Base-by-base conservation (phyloP, 768 basidiomycete genomes). In the Mycena albidolilacea region DNA sequence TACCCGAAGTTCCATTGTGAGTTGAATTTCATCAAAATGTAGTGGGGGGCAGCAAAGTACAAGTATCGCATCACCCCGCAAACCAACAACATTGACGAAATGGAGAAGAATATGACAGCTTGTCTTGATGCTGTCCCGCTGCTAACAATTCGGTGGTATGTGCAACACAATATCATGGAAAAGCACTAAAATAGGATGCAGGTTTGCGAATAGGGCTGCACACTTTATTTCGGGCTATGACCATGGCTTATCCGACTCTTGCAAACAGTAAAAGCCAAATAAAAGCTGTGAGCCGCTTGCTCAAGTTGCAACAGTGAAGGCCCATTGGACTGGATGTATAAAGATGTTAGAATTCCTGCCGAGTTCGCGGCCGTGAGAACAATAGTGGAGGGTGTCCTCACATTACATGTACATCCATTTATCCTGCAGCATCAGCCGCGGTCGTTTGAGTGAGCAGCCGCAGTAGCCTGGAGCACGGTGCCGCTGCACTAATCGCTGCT, bases 151-250 rank as follows among this genome's bases (percentile, higher is more conserved):
- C 41, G 11, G 6, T 23, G 41, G 60, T 61, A 14, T 5, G 43
- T 61, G n/a, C 44, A 17, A 7, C 14, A 38, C n/a, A 50, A n/a
- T 7, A 17, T 50, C 19, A n/a, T 1, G 17, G 10, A n/a, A n/a
- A 7, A 30, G 30, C 30, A 60, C 39, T 39, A 14, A 39, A n/a
- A n/a, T 21, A 10, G 41, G 12, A 5, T 41, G 6, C 14, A 80
- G 80, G 12, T 81, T 73, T 75, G 77, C 76, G 38, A 80, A 81
- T 57, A 63, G 77, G 21, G 63, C 77, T 0, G 71, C 75, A 0
- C 67, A 76, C 8, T 82, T 81, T 59, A 80, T 81, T 46, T 30
- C 30, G 3, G 30, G 30, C 30, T 30, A 30, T 30, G 3, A 30
- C 3, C 73, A 77, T 12, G 82, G 83, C 4, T 68, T 84, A 3